phyloP scores from a whole-genome alignment of 345 rosid species.

The Isatis tinctoria region DNA sequence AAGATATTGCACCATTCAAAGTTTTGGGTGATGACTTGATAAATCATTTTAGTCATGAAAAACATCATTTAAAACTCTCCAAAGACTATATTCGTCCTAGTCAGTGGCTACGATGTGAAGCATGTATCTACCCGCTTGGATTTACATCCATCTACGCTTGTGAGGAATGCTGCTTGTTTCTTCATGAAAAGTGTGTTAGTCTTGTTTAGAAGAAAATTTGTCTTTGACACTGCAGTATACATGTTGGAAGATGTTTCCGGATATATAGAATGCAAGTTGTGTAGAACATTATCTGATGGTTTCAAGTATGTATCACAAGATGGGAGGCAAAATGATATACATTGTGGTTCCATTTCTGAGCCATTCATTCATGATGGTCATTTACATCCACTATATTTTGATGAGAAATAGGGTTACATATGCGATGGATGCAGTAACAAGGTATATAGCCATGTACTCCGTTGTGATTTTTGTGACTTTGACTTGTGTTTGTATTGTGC shows the following conservation, averaged over 20 bases:
- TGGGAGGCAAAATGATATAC: neutral
- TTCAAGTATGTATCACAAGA: neutral
- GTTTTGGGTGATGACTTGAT: no score
- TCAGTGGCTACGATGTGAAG: neutral
- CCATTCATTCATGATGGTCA: neutral
- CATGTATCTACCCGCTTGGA: neutral
- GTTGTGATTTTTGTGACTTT: neutral
- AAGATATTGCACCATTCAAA: no score
- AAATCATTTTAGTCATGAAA: no score
- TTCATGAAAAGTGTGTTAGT: neutral
- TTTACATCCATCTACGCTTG: neutral
- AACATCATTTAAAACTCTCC: no score
- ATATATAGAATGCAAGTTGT: neutral
- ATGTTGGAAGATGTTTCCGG: neutral
- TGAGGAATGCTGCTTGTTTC: neutral
- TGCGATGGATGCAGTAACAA: no score
- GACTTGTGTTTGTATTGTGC: neutral
- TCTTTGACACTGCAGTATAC: fast-evolving
- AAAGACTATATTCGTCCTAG: neutral
- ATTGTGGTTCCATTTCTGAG: neutral
- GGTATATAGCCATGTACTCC: neutral
- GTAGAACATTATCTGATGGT: neutral
- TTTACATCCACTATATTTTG: neutral
- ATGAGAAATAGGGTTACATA: no score
- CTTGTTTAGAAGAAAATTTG: neutral